These are phyloP conservation scores for Filosporella fistucella DNA, from an alignment of 495 filamentous ascomycete species.

Conservation along the genomic window DNA sequence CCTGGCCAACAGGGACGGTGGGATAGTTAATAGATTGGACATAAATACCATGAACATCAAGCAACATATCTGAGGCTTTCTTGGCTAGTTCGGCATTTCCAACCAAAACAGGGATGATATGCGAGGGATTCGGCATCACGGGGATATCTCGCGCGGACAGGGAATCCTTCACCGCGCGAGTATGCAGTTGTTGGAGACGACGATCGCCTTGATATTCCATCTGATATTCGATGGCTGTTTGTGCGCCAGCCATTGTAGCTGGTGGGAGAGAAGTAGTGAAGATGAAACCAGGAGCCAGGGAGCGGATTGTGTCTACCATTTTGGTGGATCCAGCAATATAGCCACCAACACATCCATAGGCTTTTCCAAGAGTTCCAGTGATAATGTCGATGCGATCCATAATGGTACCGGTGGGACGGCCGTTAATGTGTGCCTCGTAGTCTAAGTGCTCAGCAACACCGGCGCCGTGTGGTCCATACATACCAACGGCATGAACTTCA, in stretches of 20 bases:
- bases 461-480: slow-evolving; percentile 96
- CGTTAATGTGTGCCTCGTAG: slow-evolving; percentile 69
- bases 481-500: slow-evolving; percentile 97
- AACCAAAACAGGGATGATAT: slow-evolving; percentile 92
- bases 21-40: slow-evolving; percentile 99
- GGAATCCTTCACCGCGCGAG: slow-evolving; percentile 80
- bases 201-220: slow-evolving; percentile 75
- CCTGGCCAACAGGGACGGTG: slow-evolving; percentile 92
- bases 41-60: slow-evolving; percentile 87
- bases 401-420: slow-evolving; percentile 73
- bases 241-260: slow-evolving; percentile 93
- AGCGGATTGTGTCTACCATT: slow-evolving; percentile 93
- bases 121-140: slow-evolving; percentile 96
- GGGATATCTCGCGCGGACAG: slow-evolving; percentile 78
- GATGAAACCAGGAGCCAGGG: slow-evolving; percentile 95
- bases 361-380: slow-evolving; percentile 94
- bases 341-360: slow-evolving; percentile 95
- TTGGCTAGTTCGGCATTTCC: slow-evolving; percentile 94
- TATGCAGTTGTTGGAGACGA: slow-evolving; percentile 90
- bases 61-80: slow-evolving; percentile 79
- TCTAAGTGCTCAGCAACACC: slow-evolving; percentile 97
- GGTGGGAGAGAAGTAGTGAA: slow-evolving; percentile 97
- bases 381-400: slow-evolving; percentile 98
- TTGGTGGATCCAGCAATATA: slow-evolving; percentile 90
- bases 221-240: slow-evolving; percentile 90